Conservation (phyloP, 140 eudicot species). For the Flaveria floridana region DNA sequence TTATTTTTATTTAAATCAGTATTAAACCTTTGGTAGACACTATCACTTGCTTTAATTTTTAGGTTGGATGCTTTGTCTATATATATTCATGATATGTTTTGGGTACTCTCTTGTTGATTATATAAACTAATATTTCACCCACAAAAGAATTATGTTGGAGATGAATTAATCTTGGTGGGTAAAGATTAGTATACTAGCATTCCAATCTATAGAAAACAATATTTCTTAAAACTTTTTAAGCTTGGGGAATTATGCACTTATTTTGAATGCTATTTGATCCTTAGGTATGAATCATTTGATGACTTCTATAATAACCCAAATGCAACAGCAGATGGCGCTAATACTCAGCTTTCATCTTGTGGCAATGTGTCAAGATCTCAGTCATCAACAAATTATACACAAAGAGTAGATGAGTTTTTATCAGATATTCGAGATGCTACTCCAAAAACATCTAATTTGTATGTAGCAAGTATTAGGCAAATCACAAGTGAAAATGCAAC, state of each 20-base stretch:
- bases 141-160: too few species aligned
- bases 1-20: too few species aligned
- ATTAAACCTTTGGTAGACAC: too few species aligned
- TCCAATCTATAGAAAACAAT: too few species aligned
- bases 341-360: conserved; percentile 34
- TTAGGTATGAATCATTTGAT: background rate
- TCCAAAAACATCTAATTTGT: conserved; percentile 40
- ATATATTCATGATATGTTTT: too few species aligned
- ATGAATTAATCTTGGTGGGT: too few species aligned
- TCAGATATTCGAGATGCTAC: conserved; percentile 41
- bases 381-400: conserved; percentile 26
- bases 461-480: conserved; percentile 36
- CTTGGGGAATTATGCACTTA: background rate
- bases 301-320: conserved; percentile 26
- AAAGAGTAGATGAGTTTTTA: conserved; percentile 29
- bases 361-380: conserved; percentile 36
- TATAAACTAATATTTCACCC: too few species aligned
- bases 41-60: too few species aligned
- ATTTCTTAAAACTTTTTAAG: background rate
- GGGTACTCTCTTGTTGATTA: too few species aligned
- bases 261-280: background rate
- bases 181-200: too few species aligned
- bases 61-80: too few species aligned
- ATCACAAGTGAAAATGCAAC: conserved; percentile 21
- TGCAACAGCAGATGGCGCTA: conserved; percentile 25